Evolutionary conservation across 2,329 filamentous ascomycete species (phyloP).

Genomic region (Amauroascus niger): DNA sequence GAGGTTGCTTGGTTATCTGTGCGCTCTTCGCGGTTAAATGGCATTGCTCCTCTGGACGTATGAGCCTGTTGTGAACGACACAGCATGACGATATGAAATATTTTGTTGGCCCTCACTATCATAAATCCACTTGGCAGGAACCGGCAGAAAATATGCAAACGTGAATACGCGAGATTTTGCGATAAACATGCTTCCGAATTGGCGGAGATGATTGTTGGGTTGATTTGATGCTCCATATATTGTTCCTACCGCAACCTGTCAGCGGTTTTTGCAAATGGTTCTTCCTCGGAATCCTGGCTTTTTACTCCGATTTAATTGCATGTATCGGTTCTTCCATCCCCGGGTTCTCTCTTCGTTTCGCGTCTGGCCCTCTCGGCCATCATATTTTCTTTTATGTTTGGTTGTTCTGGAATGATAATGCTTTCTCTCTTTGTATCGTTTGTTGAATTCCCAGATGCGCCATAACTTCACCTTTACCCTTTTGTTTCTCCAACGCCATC

Average conservation of each 20-base stretch:
- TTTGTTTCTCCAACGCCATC: background rate
- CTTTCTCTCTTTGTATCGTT: background rate
- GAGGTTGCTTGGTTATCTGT: conserved; percentile 5
- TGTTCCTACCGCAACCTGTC: background rate
- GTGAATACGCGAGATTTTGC: background rate
- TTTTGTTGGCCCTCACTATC: background rate
- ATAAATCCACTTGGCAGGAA: background rate
- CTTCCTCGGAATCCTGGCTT: background rate
- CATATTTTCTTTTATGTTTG: conserved; percentile 5
- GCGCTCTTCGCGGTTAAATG: background rate
- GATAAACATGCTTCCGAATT: background rate
- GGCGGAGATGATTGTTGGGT: background rate
- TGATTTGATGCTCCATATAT: background rate
- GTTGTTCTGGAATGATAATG: background rate
- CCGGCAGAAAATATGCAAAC: background rate
- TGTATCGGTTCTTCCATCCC: background rate
- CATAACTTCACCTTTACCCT: background rate
- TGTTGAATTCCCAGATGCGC: background rate
- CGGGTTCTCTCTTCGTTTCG: background rate
- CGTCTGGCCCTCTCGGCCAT: conserved; percentile 1
- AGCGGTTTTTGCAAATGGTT: background rate
- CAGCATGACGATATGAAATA: conserved; percentile 1
- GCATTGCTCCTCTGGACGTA: background rate
- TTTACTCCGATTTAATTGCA: background rate
- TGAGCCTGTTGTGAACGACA: conserved; percentile 3